These are phyloP conservation scores for Beauveria sp. DNA, from an alignment of 2,329 filamentous ascomycete species.

Conservation along the genomic window DNA sequence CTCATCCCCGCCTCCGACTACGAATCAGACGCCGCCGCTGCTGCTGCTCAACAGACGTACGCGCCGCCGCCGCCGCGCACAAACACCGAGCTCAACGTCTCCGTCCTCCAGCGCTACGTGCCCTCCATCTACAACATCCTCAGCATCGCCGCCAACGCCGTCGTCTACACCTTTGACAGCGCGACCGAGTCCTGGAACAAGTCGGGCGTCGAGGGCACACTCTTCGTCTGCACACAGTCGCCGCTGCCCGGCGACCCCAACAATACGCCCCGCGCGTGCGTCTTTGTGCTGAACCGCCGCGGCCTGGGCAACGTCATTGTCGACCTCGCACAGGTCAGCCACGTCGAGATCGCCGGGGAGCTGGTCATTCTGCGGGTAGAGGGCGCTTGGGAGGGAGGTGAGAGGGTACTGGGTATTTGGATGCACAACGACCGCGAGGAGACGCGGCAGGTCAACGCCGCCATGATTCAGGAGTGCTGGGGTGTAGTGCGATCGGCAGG, in stretches of 20 bases:
- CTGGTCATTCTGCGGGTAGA: slow-evolving; percentile 43
- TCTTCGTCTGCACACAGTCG: slow-evolving; percentile 73
- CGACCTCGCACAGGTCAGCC: slow-evolving; percentile 50
- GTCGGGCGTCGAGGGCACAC: slow-evolving; percentile 72
- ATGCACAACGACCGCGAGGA: slow-evolving; percentile 43
- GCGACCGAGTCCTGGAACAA: slow-evolving; percentile 71
- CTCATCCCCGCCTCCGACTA: slow-evolving; percentile 48
- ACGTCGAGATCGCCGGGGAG: slow-evolving; percentile 55
- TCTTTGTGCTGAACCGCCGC: slow-evolving; percentile 67
- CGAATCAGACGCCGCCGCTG: slow-evolving; percentile 54
- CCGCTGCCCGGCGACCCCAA: slow-evolving; percentile 28
- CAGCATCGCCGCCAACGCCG: slow-evolving; percentile 75
- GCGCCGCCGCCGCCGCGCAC: slow-evolving; percentile 51
- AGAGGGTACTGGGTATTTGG: slow-evolving; percentile 45
- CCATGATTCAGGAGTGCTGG: slow-evolving; percentile 37
- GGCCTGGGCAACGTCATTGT: slow-evolving; percentile 64
- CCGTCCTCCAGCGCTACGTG: slow-evolving; percentile 74
- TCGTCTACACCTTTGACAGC: slow-evolving; percentile 72
- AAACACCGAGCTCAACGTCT: slow-evolving; percentile 81
- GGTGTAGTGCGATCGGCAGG: slow-evolving; percentile 24
- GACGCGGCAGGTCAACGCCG: slow-evolving; percentile 33
- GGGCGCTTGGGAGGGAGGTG: slow-evolving; percentile 23
- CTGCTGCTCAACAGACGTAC: slow-evolving; percentile 23
- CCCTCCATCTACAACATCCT: slow-evolving; percentile 66
- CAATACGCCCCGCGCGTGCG: slow-evolving; percentile 39